A percentile compares a stretch with the other conserved stretches of the same genome.
Evolutionary conservation across 2,329 filamentous ascomycete species (phyloP).

Genomic region (Lasiodiplodia citricola): DNA sequence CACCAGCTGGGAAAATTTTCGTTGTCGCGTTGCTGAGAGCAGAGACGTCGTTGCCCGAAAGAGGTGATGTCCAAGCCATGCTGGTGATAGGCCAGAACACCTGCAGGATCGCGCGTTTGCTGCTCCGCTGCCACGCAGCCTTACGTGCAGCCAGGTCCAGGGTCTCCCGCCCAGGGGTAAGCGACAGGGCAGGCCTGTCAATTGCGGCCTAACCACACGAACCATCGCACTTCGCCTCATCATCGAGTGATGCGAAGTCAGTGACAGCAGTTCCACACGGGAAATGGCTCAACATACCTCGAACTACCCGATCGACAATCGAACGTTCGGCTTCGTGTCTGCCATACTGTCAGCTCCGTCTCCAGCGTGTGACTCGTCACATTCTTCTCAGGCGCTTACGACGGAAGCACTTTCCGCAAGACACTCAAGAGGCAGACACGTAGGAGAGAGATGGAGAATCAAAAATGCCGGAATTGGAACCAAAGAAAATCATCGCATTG

Average conservation of each 20-base stretch:
- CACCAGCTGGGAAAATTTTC: background rate
- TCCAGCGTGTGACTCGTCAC: background rate
- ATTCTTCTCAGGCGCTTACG: background rate
- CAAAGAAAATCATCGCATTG: conserved; percentile 9
- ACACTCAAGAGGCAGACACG: background rate
- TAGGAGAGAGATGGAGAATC: background rate
- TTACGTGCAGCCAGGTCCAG: conserved; percentile 16
- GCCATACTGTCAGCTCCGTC: background rate
- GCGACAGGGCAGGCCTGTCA: conserved; percentile 10
- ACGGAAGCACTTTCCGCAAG: background rate
- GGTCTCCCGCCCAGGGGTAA: conserved; percentile 4
- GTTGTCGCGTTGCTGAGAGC: background rate
- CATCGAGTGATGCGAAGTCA: background rate
- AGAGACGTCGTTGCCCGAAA: background rate
- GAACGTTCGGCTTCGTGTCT: background rate
- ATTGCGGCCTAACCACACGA: background rate
- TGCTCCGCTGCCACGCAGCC: conserved; percentile 5
- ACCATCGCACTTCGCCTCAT: conserved; percentile 6
- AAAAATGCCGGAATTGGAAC: background rate
- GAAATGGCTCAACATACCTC: background rate
- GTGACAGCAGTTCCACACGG: background rate
- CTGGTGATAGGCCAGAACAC: conserved; percentile 4
- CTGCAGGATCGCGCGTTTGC: conserved; percentile 12
- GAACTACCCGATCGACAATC: background rate
- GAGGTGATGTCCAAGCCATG: conserved; percentile 6